Percentiles rank a stretch among this genome's conserved stretches.
These are phyloP conservation scores for Potentilla sterilis DNA, from an alignment of 306 rosid species.

Conservation along the genomic window DNA sequence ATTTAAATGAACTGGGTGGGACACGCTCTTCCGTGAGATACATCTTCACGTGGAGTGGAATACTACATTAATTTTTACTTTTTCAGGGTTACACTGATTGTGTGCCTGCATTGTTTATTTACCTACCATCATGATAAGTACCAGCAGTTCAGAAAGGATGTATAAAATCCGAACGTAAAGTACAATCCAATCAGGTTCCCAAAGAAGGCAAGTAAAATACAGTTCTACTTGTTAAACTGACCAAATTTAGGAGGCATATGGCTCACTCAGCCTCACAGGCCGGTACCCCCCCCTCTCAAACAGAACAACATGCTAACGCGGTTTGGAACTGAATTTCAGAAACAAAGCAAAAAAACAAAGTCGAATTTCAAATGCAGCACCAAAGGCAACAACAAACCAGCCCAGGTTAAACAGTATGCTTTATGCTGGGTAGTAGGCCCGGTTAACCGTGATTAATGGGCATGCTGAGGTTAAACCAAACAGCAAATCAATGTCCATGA, in stretches of 20 bases:
- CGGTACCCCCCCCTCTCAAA: background rate
- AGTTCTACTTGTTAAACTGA: background rate
- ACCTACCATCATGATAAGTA: background rate
- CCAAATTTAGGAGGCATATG: background rate
- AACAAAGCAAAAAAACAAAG: background rate
- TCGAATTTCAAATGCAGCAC: background rate
- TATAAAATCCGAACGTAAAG: background rate
- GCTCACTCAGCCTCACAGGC: background rate
- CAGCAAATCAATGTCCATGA: background rate
- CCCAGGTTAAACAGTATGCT: background rate
- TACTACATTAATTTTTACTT: background rate
- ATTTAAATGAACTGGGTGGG: slow-evolving; percentile 9
- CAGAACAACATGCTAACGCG: background rate
- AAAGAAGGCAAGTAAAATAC: background rate
- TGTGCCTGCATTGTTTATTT: no score
- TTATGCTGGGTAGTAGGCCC: background rate
- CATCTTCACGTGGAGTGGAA: slow-evolving; percentile 29
- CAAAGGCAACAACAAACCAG: background rate
- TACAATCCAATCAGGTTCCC: background rate
- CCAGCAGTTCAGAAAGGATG: background rate
- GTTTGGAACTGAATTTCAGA: background rate
- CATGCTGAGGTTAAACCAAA: slow-evolving; percentile 1
- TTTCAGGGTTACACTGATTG: no score
- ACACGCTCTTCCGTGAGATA: background rate
- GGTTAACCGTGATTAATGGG: background rate